Evolutionary conservation across 108 stramenopile species (phyloP).

Genomic region (Cyclostephanos tholiformis): DNA sequence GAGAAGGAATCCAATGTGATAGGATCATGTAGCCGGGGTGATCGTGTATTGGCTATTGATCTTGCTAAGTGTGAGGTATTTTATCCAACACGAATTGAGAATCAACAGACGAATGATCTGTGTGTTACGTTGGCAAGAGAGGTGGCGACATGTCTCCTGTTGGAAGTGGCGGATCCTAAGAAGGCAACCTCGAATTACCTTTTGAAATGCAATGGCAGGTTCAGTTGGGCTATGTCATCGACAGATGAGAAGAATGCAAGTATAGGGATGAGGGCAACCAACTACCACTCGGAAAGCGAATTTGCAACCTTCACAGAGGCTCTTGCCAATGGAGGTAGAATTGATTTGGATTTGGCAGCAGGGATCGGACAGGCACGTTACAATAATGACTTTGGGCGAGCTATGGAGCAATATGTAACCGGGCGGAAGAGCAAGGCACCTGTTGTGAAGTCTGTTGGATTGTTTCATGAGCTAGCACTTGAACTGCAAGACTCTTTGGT

Average conservation of each 20-base stretch:
- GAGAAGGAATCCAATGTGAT: no score
- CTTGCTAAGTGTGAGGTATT: background rate
- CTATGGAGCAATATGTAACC: background rate
- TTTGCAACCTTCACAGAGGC: conserved; percentile 12
- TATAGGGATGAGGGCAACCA: conserved; percentile 1
- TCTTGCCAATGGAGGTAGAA: conserved; percentile 5
- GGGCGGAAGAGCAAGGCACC: background rate
- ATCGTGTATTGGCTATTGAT: conserved; percentile 8
- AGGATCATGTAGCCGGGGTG: background rate
- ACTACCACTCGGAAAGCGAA: background rate
- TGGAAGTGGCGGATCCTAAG: no score
- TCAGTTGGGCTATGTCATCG: background rate
- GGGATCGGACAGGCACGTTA: conserved; percentile 15
- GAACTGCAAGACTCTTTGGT: background rate
- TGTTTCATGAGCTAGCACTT: background rate
- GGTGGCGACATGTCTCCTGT: background rate
- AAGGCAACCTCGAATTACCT: no score
- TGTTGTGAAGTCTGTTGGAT: background rate
- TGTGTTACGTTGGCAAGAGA: background rate
- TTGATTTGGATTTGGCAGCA: conserved; percentile 12
- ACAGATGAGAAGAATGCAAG: background rate
- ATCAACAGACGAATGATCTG: background rate
- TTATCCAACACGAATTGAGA: conserved; percentile 1
- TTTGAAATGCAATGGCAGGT: background rate
- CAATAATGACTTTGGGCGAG: conserved; percentile 6